phyloP scores from a whole-genome alignment of 164 flowering plant genomes.

The Magnolia changhungtana region DNA sequence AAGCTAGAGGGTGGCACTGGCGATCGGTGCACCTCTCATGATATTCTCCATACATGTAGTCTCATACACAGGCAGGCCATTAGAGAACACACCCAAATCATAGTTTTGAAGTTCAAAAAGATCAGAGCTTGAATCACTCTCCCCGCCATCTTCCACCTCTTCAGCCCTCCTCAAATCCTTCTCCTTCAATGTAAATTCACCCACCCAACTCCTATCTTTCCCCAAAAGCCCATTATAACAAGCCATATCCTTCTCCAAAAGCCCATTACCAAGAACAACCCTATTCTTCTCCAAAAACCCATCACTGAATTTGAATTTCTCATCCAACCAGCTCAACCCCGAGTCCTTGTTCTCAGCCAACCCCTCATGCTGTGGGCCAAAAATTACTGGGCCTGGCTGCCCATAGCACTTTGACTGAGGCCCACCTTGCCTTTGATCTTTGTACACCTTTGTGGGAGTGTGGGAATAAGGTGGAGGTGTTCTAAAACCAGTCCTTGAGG shows the following conservation, averaged over 20 bases:
- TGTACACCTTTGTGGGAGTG: conserved; percentile 40
- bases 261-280: conserved; percentile 7
- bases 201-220: conserved; percentile 28
- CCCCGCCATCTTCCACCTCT: conserved; percentile 49
- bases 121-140: conserved; percentile 96
- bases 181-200: conserved; percentile 20
- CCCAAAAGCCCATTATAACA: not conserved
- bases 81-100: conserved; percentile 57
- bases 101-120: conserved; percentile 78
- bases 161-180: conserved; percentile 20
- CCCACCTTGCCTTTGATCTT: conserved; percentile 34
- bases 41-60: conserved; percentile 66
- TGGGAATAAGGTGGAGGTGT: conserved; percentile 53
- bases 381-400: conserved; percentile 16
- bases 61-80: conserved; percentile 79
- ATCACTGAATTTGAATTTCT: conserved; percentile 30
- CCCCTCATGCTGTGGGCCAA: conserved; percentile 11
- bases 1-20: not conserved
- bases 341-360: conserved; percentile 21
- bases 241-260: conserved; percentile 15
- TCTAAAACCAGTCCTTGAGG: conserved; percentile 51
- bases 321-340: conserved; percentile 36
- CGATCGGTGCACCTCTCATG: conserved; percentile 33
- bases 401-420: conserved; percentile 24
- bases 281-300: conserved; percentile 28